Percentiles rank a stretch among this genome's conserved stretches.
Evolutionary conservation across 495 filamentous ascomycete species (phyloP).

Genomic region (Ramalina peruviana): DNA sequence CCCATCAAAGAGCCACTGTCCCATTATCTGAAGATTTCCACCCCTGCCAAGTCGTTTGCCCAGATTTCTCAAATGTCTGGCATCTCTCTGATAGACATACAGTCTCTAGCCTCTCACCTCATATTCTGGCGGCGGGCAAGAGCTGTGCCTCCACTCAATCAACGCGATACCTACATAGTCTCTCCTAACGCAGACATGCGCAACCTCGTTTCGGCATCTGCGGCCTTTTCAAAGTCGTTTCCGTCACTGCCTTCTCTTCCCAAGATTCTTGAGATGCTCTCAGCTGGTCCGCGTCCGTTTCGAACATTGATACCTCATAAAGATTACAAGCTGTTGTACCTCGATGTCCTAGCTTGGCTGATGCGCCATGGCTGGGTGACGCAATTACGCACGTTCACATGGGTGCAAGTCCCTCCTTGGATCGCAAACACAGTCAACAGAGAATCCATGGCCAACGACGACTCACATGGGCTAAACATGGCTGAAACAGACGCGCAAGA

Average conservation of each 20-base stretch:
- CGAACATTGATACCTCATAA: slow-evolving; percentile 71
- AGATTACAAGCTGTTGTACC: slow-evolving; percentile 74
- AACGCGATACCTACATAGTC: slow-evolving; percentile 82
- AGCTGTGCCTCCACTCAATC: slow-evolving; percentile 81
- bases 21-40: slow-evolving; percentile 71
- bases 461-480: background rate
- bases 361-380: slow-evolving; percentile 86
- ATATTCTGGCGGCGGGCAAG: slow-evolving; percentile 91
- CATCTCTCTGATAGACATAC: slow-evolving; percentile 64
- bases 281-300: slow-evolving; percentile 63
- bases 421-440: slow-evolving; percentile 35
- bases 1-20: slow-evolving; percentile 57
- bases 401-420: slow-evolving; percentile 45
- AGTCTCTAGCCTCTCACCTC: slow-evolving; percentile 75
- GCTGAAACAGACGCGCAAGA: background rate
- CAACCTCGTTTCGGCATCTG: slow-evolving; percentile 53
- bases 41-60: slow-evolving; percentile 71
- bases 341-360: slow-evolving; percentile 84
- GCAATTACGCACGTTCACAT: slow-evolving; percentile 77
- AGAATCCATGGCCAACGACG: slow-evolving; percentile 14
- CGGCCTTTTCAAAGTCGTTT: slow-evolving; percentile 61
- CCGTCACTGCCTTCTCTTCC: slow-evolving; percentile 67
- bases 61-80: slow-evolving; percentile 61
- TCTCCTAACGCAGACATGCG: slow-evolving; percentile 79
- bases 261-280: slow-evolving; percentile 70